Conservation (phyloP, 2,329 filamentous ascomycete genomes). For the Fusarium keratoplasticum region DNA sequence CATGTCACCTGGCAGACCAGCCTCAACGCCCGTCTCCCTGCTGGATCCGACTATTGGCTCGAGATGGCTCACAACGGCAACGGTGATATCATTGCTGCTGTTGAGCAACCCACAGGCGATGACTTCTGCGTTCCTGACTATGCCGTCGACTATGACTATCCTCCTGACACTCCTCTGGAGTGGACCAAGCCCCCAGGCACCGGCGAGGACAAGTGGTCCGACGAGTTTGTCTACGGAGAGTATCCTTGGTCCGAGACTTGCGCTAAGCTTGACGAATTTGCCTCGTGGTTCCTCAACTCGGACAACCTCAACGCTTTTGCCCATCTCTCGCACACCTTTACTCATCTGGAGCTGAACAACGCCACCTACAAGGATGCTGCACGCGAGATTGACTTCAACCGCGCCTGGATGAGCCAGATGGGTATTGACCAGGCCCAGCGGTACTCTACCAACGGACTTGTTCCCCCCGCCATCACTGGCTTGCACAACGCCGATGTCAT, state of each 20-base stretch:
- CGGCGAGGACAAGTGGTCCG: slow-evolving; percentile 23
- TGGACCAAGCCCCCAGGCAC: slow-evolving; percentile 19
- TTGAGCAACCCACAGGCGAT: neutral
- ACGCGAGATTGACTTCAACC: slow-evolving; percentile 32
- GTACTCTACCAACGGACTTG: slow-evolving; percentile 23
- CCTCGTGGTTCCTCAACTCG: slow-evolving; percentile 24
- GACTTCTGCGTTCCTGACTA: neutral
- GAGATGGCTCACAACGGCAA: slow-evolving; percentile 35
- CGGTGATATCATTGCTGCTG: slow-evolving; percentile 24
- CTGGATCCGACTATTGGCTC: slow-evolving; percentile 25
- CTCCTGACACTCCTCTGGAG: slow-evolving; percentile 22
- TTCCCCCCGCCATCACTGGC: slow-evolving; percentile 32
- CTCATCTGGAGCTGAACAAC: slow-evolving; percentile 31
- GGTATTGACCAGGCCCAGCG: slow-evolving; percentile 21
- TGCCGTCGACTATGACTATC: slow-evolving; percentile 19
- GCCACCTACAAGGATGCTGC: slow-evolving; percentile 28
- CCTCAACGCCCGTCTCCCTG: slow-evolving; percentile 25
- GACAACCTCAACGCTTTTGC: slow-evolving; percentile 31
- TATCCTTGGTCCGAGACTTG: slow-evolving; percentile 24
- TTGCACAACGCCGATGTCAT: slow-evolving; percentile 33
- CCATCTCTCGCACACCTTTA: slow-evolving; percentile 31
- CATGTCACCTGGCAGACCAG: slow-evolving; percentile 30
- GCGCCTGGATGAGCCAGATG: slow-evolving; percentile 27
- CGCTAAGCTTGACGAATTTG: slow-evolving; percentile 26
- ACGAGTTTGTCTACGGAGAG: slow-evolving; percentile 9